Percentiles rank a stretch among this genome's conserved stretches.
phyloP scores from a whole-genome alignment of 345 rosid species.

The Citrus sp. region DNA sequence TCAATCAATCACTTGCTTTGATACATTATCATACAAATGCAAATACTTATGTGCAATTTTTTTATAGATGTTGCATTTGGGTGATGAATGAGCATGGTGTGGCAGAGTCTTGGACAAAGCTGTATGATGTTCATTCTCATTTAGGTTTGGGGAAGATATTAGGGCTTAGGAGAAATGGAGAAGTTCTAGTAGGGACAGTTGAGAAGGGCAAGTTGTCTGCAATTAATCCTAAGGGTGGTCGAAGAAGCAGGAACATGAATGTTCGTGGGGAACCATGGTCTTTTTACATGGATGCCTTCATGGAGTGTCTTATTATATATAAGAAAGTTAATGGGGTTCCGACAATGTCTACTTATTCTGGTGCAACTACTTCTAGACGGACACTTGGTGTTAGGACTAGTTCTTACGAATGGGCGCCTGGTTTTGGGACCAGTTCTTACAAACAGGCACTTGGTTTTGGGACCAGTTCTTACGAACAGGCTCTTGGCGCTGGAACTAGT shows the following conservation, averaged over 20 bases:
- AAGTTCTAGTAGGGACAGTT: constrained; percentile 19
- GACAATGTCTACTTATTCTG: not conserved
- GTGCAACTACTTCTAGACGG: no score
- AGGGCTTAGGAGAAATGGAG: constrained; percentile 23
- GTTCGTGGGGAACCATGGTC: constrained; percentile 21
- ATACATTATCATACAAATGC: constrained; percentile 16
- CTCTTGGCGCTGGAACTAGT: not conserved
- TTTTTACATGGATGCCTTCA: constrained; percentile 16
- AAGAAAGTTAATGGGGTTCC: not conserved
- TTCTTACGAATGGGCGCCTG: not conserved
- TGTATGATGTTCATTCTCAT: constrained; percentile 12
- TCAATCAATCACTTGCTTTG: constrained; percentile 14
- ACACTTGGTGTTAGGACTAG: not conserved
- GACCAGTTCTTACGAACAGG: not conserved
- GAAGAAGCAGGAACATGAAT: constrained; percentile 2
- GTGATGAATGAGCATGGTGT: constrained; percentile 24
- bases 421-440: not conserved
- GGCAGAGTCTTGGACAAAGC: constrained; percentile 25
- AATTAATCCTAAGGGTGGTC: constrained; percentile 3
- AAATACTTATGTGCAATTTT: not conserved
- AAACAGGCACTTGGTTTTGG: not conserved
- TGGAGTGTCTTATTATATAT: constrained; percentile 29
- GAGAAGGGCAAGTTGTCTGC: constrained; percentile 19
- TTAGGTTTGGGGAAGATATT: constrained; percentile 19
- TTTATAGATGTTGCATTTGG: constrained; percentile 28